Base-by-base conservation (phyloP, 108 stramenopile genomes). In the Schizochytrium sp. region DNA sequence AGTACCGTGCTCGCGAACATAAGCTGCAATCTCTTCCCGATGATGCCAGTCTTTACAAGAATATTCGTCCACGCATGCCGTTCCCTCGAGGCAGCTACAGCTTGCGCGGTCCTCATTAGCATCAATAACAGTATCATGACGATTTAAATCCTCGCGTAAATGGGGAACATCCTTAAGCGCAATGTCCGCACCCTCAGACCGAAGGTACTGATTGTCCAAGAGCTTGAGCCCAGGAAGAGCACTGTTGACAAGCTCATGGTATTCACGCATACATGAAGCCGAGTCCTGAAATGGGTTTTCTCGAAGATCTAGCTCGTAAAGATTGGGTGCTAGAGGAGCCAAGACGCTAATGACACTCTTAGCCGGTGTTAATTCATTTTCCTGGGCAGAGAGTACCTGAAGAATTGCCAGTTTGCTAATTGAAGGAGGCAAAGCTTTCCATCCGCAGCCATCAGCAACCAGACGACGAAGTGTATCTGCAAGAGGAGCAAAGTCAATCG, bases 31-130 rank as follows among this genome's bases (percentile, higher is more conserved):
- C 76, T 83, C 53, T 10, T 55, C 38, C 28, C 76, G 76, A 53
- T 83, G 47, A 10, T 83, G 19, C 76, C 76, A 83, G 76, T 83
- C 76, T 42, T 83, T 83, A 3, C 76, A 83, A 50, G 76, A 55
- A 53, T 83, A 83, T 53, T 83, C 76, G 28, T 38, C 10, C 53
- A 10, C 76, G 53, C 76, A 83, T 17, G 76, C 28, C 53, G 76
- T 83, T 46, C 76, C 76, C 2, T 83, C 76, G 3, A 83, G 49
- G 3, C 76, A 83, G 40, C 76, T 83, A 1, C 76, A 83, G 53
- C 76, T 42, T 10, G 10, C 76, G 47, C 76, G 76, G 53, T 83
- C 76, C 3, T 83, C 76, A 53, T 83, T 83, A 38, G 47, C 50
- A 53, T 83, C 76, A 28, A 53, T 53, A 13, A 83, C 76, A 17